Conservation (phyloP, 352 stramenopile species). For the Pythium oligandrum region DNA sequence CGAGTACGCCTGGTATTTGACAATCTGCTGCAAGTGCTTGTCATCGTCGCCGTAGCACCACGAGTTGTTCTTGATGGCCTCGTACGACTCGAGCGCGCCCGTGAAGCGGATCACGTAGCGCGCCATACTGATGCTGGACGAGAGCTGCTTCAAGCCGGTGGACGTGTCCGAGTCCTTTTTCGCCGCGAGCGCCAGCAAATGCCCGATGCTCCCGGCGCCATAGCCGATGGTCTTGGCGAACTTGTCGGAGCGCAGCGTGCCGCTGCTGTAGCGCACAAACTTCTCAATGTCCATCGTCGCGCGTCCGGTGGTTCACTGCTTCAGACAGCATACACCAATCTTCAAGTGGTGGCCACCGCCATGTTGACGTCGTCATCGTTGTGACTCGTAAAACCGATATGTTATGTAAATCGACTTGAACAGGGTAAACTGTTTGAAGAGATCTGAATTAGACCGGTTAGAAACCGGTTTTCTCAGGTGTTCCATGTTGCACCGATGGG, state of each 20-base stretch:
- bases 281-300: conserved; percentile 59
- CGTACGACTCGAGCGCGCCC: conserved; percentile 63
- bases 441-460: neutral
- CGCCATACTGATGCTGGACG: conserved; percentile 71
- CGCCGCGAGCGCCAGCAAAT: conserved; percentile 44
- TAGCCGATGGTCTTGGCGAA: conserved; percentile 84
- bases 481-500: no score
- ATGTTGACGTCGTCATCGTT: conserved; percentile 18
- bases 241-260: conserved; percentile 68
- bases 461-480: neutral
- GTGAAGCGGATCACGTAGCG: conserved; percentile 80
- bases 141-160: conserved; percentile 52
- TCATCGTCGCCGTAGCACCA: conserved; percentile 77
- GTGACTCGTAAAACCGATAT: conserved; percentile 10
- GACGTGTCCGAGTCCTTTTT: conserved; percentile 48
- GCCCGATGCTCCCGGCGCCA: conserved; percentile 43
- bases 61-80: conserved; percentile 68
- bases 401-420: neutral
- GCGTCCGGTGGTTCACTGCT: neutral
- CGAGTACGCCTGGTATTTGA: conserved; percentile 64
- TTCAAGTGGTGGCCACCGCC: conserved; percentile 17
- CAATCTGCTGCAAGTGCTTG: conserved; percentile 47
- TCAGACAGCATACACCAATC: conserved; percentile 1
- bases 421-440: no score
- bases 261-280: conserved; percentile 56